Evolutionary conservation across 306 rosid species (phyloP).

Genomic region (Corylus avellana): DNA sequence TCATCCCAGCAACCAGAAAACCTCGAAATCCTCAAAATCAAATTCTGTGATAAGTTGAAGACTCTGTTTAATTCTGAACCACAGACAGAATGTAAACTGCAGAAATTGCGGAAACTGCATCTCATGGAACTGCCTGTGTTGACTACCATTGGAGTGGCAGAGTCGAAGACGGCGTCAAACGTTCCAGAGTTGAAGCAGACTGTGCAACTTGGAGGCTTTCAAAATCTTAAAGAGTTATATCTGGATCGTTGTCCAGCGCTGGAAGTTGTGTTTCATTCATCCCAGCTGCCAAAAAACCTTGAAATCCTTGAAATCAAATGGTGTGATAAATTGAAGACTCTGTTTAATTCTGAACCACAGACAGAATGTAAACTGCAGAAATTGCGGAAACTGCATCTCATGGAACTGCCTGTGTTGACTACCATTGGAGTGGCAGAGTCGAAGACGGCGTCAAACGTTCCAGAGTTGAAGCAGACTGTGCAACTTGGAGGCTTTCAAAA

Average conservation of each 20-base stretch:
- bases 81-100: neutral
- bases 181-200: conserved; percentile 25
- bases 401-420: conserved; percentile 37
- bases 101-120: conserved; percentile 8
- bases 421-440: conserved; percentile 14
- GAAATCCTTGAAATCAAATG: conserved; percentile 32
- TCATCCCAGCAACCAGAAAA: conserved; percentile 20
- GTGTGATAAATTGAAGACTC: conserved; percentile 30
- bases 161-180: conserved; percentile 32
- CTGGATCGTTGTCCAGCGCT: conserved; percentile 39
- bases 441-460: conserved; percentile 40
- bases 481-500: conserved; percentile 18
- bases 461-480: conserved; percentile 1
- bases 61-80: neutral
- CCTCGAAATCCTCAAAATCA: conserved; percentile 33
- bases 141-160: conserved; percentile 13
- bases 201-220: conserved; percentile 1
- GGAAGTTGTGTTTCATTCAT: conserved; percentile 14
- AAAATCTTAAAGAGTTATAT: conserved; percentile 30
- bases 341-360: neutral
- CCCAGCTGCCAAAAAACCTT: conserved; percentile 25
- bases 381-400: conserved; percentile 20
- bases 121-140: conserved; percentile 39
- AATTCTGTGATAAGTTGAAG: conserved; percentile 38
- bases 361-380: neutral